A percentile compares a stretch with the other conserved stretches of the same genome.
Conservation (phyloP, 2,329 filamentous ascomycete genomes). For the Colletotrichum noveboracense region DNA sequence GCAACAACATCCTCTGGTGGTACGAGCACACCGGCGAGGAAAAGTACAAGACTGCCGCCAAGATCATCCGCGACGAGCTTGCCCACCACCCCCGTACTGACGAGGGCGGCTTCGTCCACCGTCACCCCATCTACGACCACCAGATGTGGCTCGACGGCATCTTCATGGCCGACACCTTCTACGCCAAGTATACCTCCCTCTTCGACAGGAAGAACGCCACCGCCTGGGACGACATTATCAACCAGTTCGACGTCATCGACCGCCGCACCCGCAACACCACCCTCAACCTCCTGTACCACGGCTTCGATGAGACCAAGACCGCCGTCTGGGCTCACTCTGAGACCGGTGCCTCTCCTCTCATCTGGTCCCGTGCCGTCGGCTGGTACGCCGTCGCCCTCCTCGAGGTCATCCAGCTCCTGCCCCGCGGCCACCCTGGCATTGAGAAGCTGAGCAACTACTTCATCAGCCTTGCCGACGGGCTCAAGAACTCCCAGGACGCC, state of each 20-base stretch:
- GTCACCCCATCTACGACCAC: slow-evolving; percentile 46
- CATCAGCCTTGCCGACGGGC: slow-evolving; percentile 42
- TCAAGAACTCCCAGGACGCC: slow-evolving; percentile 46
- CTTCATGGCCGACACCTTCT: slow-evolving; percentile 54
- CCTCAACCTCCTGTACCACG: slow-evolving; percentile 55
- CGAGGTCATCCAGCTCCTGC: slow-evolving; percentile 53
- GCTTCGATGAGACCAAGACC: slow-evolving; percentile 54
- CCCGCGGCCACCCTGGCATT: slow-evolving; percentile 39
- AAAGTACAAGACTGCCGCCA: slow-evolving; percentile 56
- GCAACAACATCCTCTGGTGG: slow-evolving; percentile 56
- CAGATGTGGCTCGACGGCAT: slow-evolving; percentile 66
- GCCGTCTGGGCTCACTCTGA: slow-evolving; percentile 56
- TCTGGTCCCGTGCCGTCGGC: slow-evolving; percentile 58
- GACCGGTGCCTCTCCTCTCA: slow-evolving; percentile 55
- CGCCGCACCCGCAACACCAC: slow-evolving; percentile 42
- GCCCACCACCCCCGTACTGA: slow-evolving; percentile 54
- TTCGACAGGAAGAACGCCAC: slow-evolving; percentile 43
- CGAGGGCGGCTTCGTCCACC: slow-evolving; percentile 62
- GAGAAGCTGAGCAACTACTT: slow-evolving; percentile 43
- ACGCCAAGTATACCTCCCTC: slow-evolving; percentile 42
- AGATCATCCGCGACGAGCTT: slow-evolving; percentile 50
- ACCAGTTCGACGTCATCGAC: slow-evolving; percentile 52
- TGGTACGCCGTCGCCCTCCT: slow-evolving; percentile 60
- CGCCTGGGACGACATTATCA: slow-evolving; percentile 50
- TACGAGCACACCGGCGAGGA: slow-evolving; percentile 49